Evolutionary conservation across 148 eudicot genomes (phyloP), one percentile per base, ranked within the genome.

Genomic region (Spergularia marina): DNA sequence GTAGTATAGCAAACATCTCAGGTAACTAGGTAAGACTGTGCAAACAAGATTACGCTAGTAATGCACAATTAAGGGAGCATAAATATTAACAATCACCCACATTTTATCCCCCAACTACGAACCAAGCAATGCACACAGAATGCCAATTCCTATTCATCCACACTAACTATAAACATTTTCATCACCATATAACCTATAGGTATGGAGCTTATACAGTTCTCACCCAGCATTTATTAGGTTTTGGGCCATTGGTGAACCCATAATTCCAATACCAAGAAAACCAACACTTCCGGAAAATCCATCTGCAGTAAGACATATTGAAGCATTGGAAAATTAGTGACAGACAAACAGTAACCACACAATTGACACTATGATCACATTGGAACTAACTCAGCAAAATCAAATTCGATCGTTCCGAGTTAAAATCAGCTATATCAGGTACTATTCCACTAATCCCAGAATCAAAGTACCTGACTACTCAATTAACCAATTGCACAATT

Each of bases 241-340:
- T 83, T 85, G 87, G 68, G 98, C 96, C 98, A 94, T 94, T 55
- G 98, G 98, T 60, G 87, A 85, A 52, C 98, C 97, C 98, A 94
- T 94, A 57, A 94, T 94, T 81, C 98, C 98, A 74, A 94, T 85
- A 57, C 98, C 98, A 74, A 94, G 84, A 82, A 94, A 94, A 41
- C 98, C 98, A 83, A 94, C 82, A 20, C 87, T 79, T 64, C 88
- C 83, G 47, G 90, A 87, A 54, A 73, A 79, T 65, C 78, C 90
- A 84, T 87, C 98, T 85, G 88, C 80, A 82, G 73, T 73, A 73
- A 18, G 65, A 74, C 59, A 66, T 47, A 25, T 36, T 72, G 14
- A 68, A 62, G 25, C 51, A 60, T 59, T 23, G 59, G 12, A 4
- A 55, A 40, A 49, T 54, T 70, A 40, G 34, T 60, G 44, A 80